Base-by-base conservation (phyloP, 257 asterid species). In the Buddleja alternifolia region DNA sequence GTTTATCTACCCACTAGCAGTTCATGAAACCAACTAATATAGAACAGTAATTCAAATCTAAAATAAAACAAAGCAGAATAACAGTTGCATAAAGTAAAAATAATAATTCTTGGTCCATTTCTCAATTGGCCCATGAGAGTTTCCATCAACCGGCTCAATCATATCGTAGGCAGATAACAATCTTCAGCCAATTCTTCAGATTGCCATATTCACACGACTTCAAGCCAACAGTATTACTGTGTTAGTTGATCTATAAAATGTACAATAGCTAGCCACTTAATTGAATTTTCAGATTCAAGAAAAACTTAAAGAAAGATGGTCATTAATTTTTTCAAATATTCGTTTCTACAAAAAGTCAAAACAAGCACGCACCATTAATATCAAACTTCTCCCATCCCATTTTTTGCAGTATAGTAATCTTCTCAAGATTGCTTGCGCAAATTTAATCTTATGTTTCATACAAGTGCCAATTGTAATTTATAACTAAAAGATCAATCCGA, bases 161-260 rank as follows among this genome's bases (percentile, higher is more conserved):
- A n/a, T n/a, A n/a, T n/a, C n/a, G n/a, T n/a, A 66, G 36, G 17
- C 5, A 5, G 3, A n/a, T 29, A 21, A 10, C 4, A 12, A 14
- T 12, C 12, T n/a, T 19, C 8, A 23, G 48, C 42, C n/a, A n/a
- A n/a, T n/a, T 37, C 25, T 25, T 64, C n/a, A 24, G 8, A 65
- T 25, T 17, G 37, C 41, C 21, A 61, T 19, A 25, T 58, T 21
- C 55, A 44, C 66, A 53, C 36, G 39, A 12, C 53, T 75, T 46
- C 48, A 16, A 41, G 11, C 10, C 8, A 63, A 32, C 36, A 8
- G 12, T 8, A n/a, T 32, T 44, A 46, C 39, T 21, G 32, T 3
- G 19, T 19, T 7, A 58, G 17, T 46, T n/a, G n/a, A n/a, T n/a
- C n/a, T n/a, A n/a, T n/a, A n/a, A 39, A 60, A 39, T 36, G 20